A percentile compares a stretch with the other conserved stretches of the same genome.
Evolutionary conservation across 495 filamentous ascomycete genomes (phyloP).

Genomic region (Neurospora sp.): DNA sequence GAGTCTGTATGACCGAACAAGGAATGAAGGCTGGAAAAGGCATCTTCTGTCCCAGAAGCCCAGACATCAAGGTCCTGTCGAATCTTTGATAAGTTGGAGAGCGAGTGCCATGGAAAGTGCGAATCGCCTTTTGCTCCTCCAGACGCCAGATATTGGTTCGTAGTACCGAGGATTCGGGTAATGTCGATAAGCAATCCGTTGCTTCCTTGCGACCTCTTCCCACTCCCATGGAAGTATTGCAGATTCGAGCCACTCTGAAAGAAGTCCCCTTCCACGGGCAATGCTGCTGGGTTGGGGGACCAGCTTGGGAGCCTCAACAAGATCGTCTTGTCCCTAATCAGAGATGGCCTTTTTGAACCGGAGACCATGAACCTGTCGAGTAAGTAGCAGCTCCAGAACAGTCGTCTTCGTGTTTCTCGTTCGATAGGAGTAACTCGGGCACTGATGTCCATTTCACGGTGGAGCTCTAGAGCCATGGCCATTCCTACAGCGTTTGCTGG

Average conservation of each 20-base stretch:
- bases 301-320: constrained; percentile 61
- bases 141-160: constrained; percentile 71
- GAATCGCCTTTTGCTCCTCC: constrained; percentile 82
- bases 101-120: constrained; percentile 79
- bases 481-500: constrained; percentile 69
- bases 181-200: constrained; percentile 73
- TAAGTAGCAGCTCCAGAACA: constrained; percentile 80
- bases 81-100: constrained; percentile 76
- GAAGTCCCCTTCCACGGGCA: constrained; percentile 60
- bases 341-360: constrained; percentile 66
- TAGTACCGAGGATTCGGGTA: constrained; percentile 67
- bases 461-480: constrained; percentile 66
- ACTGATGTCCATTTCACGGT: constrained; percentile 55
- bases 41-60: constrained; percentile 70
- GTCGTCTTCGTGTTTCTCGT: constrained; percentile 57
- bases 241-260: constrained; percentile 66
- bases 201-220: constrained; percentile 58
- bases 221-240: constrained; percentile 52
- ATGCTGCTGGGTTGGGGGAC: constrained; percentile 40
- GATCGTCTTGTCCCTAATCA: constrained; percentile 66
- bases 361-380: constrained; percentile 71
- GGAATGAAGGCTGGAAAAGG: constrained; percentile 62
- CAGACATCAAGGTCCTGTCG: constrained; percentile 75
- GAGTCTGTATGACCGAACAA: constrained; percentile 70
- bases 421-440: constrained; percentile 48